Conservation (phyloP, 2,329 filamentous ascomycete genomes). For the Thermomyces lanuginosus region DNA sequence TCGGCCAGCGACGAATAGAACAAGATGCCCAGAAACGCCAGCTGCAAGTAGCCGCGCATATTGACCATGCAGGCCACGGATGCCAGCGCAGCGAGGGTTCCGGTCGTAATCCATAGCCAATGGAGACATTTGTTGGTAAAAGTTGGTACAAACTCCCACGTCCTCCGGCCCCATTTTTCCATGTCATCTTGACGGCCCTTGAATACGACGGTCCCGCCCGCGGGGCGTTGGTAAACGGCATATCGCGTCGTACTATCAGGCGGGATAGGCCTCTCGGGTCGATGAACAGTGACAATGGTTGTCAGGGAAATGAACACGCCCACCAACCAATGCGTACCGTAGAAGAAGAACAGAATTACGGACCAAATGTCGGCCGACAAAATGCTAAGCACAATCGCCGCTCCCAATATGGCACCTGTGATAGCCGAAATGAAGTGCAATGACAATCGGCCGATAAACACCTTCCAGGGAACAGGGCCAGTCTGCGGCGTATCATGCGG, state of each 20-base stretch:
- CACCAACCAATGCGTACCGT: constrained; percentile 15
- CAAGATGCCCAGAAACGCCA: constrained; percentile 15
- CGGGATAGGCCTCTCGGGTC: constrained; percentile 6
- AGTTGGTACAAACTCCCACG: constrained; percentile 13
- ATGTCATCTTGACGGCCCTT: constrained; percentile 14
- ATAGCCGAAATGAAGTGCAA: constrained; percentile 11
- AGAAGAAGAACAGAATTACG: constrained; percentile 14
- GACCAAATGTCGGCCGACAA: constrained; percentile 17
- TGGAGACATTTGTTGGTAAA: constrained; percentile 10
- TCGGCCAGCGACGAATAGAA: constrained; percentile 16
- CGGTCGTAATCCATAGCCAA: constrained; percentile 15
- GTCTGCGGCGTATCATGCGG: constrained; percentile 1
- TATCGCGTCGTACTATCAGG: constrained; percentile 10
- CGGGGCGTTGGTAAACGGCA: constrained; percentile 17
- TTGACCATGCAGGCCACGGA: constrained; percentile 22
- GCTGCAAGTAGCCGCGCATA: constrained; percentile 16
- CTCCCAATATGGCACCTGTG: constrained; percentile 13
- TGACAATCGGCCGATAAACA: constrained; percentile 7
- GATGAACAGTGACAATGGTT: constrained; percentile 10
- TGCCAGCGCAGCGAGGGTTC: constrained; percentile 12
- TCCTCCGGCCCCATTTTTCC: constrained; percentile 16
- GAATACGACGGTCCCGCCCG: constrained; percentile 19
- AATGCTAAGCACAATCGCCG: constrained; percentile 12
- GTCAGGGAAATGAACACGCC: constrained; percentile 12
- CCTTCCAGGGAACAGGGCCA: constrained; percentile 3